Conservation (phyloP, 139 green algal genomes). For the Chlorella sp. region DNA sequence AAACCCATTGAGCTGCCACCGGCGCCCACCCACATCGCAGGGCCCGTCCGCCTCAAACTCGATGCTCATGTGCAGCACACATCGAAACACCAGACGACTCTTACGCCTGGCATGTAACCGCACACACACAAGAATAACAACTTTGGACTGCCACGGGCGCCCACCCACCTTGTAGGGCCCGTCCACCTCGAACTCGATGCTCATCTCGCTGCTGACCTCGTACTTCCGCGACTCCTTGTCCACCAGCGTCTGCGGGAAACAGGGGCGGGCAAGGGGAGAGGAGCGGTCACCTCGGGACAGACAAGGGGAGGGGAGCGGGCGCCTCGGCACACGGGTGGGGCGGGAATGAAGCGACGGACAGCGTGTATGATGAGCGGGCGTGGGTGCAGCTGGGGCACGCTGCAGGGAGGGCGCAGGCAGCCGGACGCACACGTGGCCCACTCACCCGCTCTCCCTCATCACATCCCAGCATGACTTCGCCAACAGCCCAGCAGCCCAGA, state of each 20-base stretch:
- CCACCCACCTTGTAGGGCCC: constrained; percentile 87
- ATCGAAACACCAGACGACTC: too few relatives aligned
- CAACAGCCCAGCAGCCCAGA: not conserved
- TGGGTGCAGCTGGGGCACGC: too few relatives aligned
- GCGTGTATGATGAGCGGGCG: not conserved
- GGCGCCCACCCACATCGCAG: too few relatives aligned
- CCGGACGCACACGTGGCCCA: too few relatives aligned
- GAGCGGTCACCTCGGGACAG: not conserved
- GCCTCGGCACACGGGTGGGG: not conserved
- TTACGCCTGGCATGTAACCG: too few relatives aligned
- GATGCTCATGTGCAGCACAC: too few relatives aligned
- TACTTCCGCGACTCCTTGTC: constrained; percentile 75
- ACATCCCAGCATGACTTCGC: not conserved
- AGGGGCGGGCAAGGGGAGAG: not conserved
- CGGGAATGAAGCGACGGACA: not conserved
- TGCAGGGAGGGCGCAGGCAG: too few relatives aligned
- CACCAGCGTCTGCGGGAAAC: constrained; percentile 53
- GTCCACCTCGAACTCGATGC: constrained; percentile 98
- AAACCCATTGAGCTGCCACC: too few relatives aligned
- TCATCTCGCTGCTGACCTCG: constrained; percentile 85
- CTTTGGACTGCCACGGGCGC: too few relatives aligned
- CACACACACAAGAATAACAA: too few relatives aligned
- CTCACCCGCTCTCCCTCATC: not conserved
- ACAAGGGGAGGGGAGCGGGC: too few relatives aligned
- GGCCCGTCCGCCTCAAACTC: too few relatives aligned